A percentile compares a stretch with the other conserved stretches of the same genome.
Conservation (phyloP, 129 eudicot species). For the Chrysanthemum makinoi region DNA sequence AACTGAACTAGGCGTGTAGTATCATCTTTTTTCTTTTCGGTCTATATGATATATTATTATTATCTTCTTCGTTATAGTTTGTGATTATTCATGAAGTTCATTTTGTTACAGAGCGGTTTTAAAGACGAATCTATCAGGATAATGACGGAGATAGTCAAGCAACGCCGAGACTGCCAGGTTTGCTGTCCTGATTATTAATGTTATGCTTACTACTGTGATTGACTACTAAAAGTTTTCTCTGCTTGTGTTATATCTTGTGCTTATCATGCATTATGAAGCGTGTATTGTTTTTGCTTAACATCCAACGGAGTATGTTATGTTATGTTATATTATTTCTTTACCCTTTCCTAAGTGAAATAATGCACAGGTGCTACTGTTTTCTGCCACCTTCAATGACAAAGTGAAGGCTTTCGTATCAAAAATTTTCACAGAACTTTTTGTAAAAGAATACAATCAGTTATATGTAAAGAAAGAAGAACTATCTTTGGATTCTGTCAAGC, state of each 20-base stretch:
- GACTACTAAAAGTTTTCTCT: too few species aligned
- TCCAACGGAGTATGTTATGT: not conserved
- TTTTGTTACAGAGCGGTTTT: slow-evolving; percentile 2
- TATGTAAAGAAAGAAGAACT: slow-evolving; percentile 12
- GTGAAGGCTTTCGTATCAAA: slow-evolving; percentile 37
- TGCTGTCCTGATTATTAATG: slow-evolving; percentile 24
- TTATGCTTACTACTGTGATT: not conserved
- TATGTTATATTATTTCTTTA: not conserved
- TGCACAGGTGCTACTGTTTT: slow-evolving; percentile 24
- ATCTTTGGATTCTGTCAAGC: slow-evolving; percentile 19
- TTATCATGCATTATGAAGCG: not conserved
- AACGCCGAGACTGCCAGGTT: slow-evolving; percentile 59
- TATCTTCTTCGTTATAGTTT: not conserved
- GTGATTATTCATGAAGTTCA: not conserved
- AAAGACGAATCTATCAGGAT: not conserved
- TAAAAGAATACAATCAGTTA: slow-evolving; percentile 10
- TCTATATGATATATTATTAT: not conserved
- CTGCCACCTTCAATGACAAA: slow-evolving; percentile 63
- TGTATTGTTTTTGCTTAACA: not conserved
- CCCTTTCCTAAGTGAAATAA: not conserved
- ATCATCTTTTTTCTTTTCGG: too few species aligned
- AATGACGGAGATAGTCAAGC: slow-evolving; percentile 20
- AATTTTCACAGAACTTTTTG: slow-evolving; percentile 44
- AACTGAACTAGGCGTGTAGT: too few species aligned
- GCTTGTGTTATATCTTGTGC: too few species aligned